phyloP scores from a whole-genome alignment of 768 basidiomycete species.

The Rickenella mellea region DNA sequence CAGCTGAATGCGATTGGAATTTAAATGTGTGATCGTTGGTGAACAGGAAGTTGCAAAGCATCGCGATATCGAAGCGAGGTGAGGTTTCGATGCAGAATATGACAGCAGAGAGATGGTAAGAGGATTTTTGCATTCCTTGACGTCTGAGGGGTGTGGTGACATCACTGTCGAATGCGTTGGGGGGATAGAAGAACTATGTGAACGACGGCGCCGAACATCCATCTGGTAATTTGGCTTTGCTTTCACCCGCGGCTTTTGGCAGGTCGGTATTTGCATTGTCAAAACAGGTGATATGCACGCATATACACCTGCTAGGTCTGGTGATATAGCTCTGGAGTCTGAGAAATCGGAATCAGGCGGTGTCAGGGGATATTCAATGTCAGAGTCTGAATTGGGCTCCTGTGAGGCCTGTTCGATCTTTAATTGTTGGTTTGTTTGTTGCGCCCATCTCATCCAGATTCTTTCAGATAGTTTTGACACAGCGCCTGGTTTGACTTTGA shows the following conservation, averaged over 20 bases:
- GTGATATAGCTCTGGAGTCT: conserved; percentile 54
- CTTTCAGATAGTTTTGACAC: conserved; percentile 20
- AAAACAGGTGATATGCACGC: conserved; percentile 8
- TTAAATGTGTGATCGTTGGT: background rate
- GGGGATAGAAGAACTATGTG: background rate
- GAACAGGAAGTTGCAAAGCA: conserved; percentile 24
- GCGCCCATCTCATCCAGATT: conserved; percentile 23
- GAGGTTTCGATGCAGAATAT: conserved; percentile 42
- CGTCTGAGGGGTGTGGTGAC: too few species aligned
- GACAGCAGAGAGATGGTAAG: background rate
- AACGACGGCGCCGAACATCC: conserved; percentile 16
- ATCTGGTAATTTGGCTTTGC: too few species aligned
- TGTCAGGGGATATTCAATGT: conserved; percentile 62
- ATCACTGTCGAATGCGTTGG: too few species aligned
- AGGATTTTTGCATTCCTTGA: too few species aligned
- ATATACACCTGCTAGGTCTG: conserved; percentile 18
- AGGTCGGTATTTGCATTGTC: conserved; percentile 12
- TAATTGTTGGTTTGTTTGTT: background rate
- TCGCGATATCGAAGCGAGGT: conserved; percentile 46
- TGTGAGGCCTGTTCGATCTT: background rate
- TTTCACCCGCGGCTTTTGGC: background rate
- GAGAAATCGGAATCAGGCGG: conserved; percentile 72
- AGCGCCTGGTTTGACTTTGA: background rate
- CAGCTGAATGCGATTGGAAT: conserved; percentile 21
- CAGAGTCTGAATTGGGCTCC: conserved; percentile 14